These are phyloP conservation scores for Cudoniella acicularis DNA, from an alignment of 495 filamentous ascomycete genomes.

Conservation along the genomic window DNA sequence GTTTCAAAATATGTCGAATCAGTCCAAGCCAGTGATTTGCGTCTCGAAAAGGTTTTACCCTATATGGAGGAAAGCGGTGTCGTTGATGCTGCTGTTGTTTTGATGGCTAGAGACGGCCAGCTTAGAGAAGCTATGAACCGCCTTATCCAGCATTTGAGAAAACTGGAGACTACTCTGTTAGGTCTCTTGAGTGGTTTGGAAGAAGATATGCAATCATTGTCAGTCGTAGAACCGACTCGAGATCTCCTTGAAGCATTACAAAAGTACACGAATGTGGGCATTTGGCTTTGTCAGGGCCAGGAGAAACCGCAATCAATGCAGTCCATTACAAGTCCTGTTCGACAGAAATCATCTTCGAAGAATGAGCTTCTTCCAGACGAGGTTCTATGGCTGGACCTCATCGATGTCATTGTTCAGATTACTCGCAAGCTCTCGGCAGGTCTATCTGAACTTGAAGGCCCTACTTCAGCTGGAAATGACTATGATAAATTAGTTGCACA, in stretches of 20 bases:
- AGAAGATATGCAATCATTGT: slow-evolving; percentile 27
- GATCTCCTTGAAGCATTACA: slow-evolving; percentile 72
- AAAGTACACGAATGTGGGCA: slow-evolving; percentile 86
- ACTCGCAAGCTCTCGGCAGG: slow-evolving; percentile 45
- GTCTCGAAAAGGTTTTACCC: slow-evolving; percentile 77
- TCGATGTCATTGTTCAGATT: slow-evolving; percentile 78
- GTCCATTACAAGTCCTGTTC: slow-evolving; percentile 21
- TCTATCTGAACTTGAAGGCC: slow-evolving; percentile 25
- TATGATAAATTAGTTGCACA: slow-evolving; percentile 55
- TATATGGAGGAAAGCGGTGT: slow-evolving; percentile 84
- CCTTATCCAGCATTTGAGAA: slow-evolving; percentile 71
- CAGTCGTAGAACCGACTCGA: slow-evolving; percentile 49
- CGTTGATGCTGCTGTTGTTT: slow-evolving; percentile 86
- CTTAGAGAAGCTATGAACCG: slow-evolving; percentile 79
- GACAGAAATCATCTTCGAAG: slow-evolving; percentile 41
- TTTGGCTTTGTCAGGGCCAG: slow-evolving; percentile 93
- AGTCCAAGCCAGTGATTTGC: slow-evolving; percentile 74
- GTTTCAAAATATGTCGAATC: slow-evolving; percentile 81
- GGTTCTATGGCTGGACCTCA: slow-evolving; percentile 83
- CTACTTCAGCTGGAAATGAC: slow-evolving; percentile 32
- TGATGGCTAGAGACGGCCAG: slow-evolving; percentile 88
- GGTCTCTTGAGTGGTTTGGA: slow-evolving; percentile 61
- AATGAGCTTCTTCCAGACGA: slow-evolving; percentile 75
- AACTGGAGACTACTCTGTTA: slow-evolving; percentile 72
- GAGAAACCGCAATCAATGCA: slow-evolving; percentile 51